phyloP scores from a whole-genome alignment of 2,329 filamentous ascomycete species.

The Aspergillus pseudoterreus region DNA sequence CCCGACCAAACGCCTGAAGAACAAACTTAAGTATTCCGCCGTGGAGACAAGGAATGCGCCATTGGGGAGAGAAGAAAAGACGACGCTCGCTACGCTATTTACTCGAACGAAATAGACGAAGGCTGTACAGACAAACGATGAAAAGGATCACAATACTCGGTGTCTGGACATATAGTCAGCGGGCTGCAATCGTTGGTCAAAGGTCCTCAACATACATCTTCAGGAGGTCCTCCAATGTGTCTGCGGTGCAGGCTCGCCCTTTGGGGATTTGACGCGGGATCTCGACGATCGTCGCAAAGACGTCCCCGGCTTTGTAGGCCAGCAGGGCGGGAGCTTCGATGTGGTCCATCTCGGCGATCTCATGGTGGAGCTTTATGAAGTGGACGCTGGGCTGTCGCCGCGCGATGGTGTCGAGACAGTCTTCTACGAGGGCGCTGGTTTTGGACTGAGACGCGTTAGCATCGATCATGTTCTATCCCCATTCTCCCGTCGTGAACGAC shows the following conservation, averaged over 20 bases:
- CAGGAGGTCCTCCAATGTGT: constrained; percentile 56
- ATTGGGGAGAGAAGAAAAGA: neutral
- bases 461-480: neutral
- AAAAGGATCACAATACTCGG: constrained; percentile 24
- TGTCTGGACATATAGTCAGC: constrained; percentile 17
- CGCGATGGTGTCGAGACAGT: constrained; percentile 72
- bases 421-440: constrained; percentile 74
- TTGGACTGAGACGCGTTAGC: constrained; percentile 57
- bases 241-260: constrained; percentile 46
- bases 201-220: constrained; percentile 45
- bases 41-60: no score
- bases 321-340: constrained; percentile 83
- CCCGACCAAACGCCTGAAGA: neutral
- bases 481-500: neutral
- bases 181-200: neutral
- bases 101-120: neutral
- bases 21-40: neutral
- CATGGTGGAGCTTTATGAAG: constrained; percentile 87
- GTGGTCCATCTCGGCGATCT: constrained; percentile 90
- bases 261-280: constrained; percentile 79
- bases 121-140: neutral
- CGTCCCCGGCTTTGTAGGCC: constrained; percentile 83
- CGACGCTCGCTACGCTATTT: constrained; percentile 5
- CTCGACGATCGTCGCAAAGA: constrained; percentile 85
- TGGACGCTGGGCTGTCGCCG: constrained; percentile 66